Percentiles rank a stretch among this genome's conserved stretches.
phyloP scores from a whole-genome alignment of 495 filamentous ascomycete species.

The Bacidia gigantensis region DNA sequence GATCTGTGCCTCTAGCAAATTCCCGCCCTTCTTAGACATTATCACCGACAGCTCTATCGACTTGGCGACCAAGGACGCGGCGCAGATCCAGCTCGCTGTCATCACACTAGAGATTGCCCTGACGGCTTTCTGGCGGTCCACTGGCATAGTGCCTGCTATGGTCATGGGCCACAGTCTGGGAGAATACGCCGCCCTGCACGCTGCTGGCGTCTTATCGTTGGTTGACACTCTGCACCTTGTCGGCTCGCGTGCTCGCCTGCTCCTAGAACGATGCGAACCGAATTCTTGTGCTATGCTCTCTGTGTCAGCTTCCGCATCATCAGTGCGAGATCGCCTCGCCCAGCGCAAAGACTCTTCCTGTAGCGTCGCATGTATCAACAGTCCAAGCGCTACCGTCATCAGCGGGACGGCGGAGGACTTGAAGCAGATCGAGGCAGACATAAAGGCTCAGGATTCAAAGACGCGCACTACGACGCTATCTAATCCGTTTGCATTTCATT shows the following conservation, averaged over 20 bases:
- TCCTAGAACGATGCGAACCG: conserved; percentile 17
- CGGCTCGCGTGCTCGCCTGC: conserved; percentile 24
- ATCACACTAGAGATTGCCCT: conserved; percentile 25
- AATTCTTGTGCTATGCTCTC: conserved; percentile 25
- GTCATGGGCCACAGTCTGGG: conserved; percentile 34
- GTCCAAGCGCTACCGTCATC: conserved; percentile 22
- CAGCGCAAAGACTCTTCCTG: conserved; percentile 1
- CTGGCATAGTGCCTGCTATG: conserved; percentile 22
- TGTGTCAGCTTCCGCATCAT: background rate
- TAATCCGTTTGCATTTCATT: conserved; percentile 57
- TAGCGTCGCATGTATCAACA: conserved; percentile 27
- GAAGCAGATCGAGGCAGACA: background rate
- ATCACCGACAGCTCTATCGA: conserved; percentile 16
- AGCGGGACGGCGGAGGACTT: conserved; percentile 19
- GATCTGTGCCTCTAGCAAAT: conserved; percentile 17
- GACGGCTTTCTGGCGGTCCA: conserved; percentile 19
- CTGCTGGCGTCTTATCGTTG: conserved; percentile 27
- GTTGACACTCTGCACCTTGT: conserved; percentile 27
- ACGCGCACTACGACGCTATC: conserved; percentile 12
- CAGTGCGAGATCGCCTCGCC: conserved; percentile 5
- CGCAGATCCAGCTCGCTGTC: conserved; percentile 29
- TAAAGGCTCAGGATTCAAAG: background rate
- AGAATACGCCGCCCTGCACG: conserved; percentile 30
- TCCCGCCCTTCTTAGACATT: conserved; percentile 20
- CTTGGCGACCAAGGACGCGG: conserved; percentile 29